A percentile compares a stretch with the other conserved stretches of the same genome.
Evolutionary conservation across 352 stramenopile species (phyloP).

Genomic region (Globisporangium nunn): DNA sequence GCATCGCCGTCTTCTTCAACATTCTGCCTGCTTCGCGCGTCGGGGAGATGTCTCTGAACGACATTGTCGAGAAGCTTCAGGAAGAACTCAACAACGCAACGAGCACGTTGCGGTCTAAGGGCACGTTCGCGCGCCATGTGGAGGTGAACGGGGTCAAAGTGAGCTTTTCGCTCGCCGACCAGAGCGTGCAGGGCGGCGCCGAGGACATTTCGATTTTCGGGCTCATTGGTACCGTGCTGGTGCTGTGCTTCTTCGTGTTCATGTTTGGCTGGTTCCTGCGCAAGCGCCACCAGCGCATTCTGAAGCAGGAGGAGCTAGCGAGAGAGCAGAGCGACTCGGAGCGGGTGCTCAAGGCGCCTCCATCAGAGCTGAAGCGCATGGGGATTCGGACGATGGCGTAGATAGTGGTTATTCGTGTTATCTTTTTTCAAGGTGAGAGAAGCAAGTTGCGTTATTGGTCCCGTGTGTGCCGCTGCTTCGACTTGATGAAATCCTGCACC

Average conservation of each 20-base stretch:
- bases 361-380: constrained; percentile 58
- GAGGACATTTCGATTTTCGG: constrained; percentile 65
- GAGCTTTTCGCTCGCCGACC: constrained; percentile 60
- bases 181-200: constrained; percentile 45
- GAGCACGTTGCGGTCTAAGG: constrained; percentile 53
- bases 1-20: constrained; percentile 60
- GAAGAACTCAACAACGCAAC: constrained; percentile 40
- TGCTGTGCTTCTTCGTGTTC: constrained; percentile 51
- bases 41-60: constrained; percentile 55
- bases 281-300: constrained; percentile 42
- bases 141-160: constrained; percentile 55
- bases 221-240: constrained; percentile 48
- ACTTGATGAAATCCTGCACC: not conserved
- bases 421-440: not conserved
- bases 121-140: constrained; percentile 57
- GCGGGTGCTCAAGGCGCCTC: constrained; percentile 14
- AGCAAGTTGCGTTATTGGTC: not conserved
- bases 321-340: constrained; percentile 7
- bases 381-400: constrained; percentile 53
- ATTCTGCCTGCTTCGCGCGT: constrained; percentile 52
- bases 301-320: constrained; percentile 14
- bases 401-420: not conserved
- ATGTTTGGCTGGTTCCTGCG: constrained; percentile 54
- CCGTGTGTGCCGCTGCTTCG: not conserved
- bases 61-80: constrained; percentile 58